Base-by-base conservation (phyloP, 2,329 filamentous ascomycete genomes). In the Aspergillus viridinutans region DNA sequence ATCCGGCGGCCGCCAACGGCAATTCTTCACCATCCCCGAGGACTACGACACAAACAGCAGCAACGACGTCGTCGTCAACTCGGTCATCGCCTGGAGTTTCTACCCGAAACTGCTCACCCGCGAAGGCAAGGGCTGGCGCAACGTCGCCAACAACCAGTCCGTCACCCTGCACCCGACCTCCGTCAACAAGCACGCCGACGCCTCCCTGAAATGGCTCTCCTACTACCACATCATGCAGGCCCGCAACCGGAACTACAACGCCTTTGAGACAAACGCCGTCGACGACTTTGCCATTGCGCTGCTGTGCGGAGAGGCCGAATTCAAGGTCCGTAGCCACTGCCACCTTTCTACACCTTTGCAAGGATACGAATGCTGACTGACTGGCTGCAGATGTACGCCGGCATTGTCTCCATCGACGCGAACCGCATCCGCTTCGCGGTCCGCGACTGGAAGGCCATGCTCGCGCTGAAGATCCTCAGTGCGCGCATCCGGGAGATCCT, bases 191-290 rank as follows among this genome's bases (percentile, higher is more conserved):
- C 83, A 81, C 10, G 61, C 70, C 5, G 72, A 75, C n/a, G 43
- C 61, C 1, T 62, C 69, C 43, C 78, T 92, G 42, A 88, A 86
- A 68, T 97, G 90, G 86, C 78, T 99, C 48, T 94, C 90, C 0
- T 99, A 96, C 73, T 97, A 97, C 76, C 90, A 96, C 72, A 96
- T 97, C 62, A 96, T 97, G 90, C 92, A 97, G 73, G 89, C 89
- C 2, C 92, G 79, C 77, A 90, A 87, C 82, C 83, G 82, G 78
- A 80, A 71, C 66, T 90, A 93, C 64, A 95, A 96, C 62, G 94
- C 94, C 0, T 92, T 97, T 64, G 91, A 96, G 70, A 95, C 90
- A 2, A 90, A 88, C 10, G 85, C 87, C 1, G 86, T 88, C 1
- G 88, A 96, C 49, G 88, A 92, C 47, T 89, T 97, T 62, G 86